Base-by-base conservation (phyloP, 2,329 filamentous ascomycete species). In the Blumeriella jaapii region DNA sequence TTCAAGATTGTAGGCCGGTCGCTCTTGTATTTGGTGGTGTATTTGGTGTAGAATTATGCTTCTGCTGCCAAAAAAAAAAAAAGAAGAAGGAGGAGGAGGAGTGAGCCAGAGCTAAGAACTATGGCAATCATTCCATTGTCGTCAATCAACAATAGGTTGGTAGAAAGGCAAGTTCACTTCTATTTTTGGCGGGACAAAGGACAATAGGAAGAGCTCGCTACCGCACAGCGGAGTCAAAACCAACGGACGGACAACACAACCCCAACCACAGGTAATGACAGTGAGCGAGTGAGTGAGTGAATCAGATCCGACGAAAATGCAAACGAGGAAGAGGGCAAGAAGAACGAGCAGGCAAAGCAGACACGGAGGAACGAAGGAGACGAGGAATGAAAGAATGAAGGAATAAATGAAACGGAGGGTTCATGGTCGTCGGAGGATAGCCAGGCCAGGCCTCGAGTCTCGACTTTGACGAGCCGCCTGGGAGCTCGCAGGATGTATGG, bases 381-480 rank as follows among this genome's bases (percentile, higher is more conserved):
- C n/a, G n/a, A n/a, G n/a, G n/a, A n/a, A n/a, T n/a, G 23, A 20
- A 41, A 36, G 31, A 26, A 34, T 13, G 26, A 39, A 26, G 38
- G 19, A 29, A 34, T 32, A 23, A 41, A 47, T 48, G 48, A 52
- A 53, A 50, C 46, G 17, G 33, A 41, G 35, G 42, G 48, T 41
- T 48, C 44, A 45, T 40, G 38, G 40, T 32, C 32, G 34, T 35
- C 30, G 23, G 41, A 26, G 40, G 26, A 39, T 27, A 44, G 29
- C 42, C 45, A 42, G 14, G 30, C 36, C 13, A 39, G 34, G 41
- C 34, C 38, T 34, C 35, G 35, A 46, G 36, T 29, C 44, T 15
- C 10, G 28, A 28, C 8, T 6, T 24, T 22, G 18, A 28, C 29
- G 17, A 37, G 31, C n/a, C 18, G 40, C 36, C 35, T 18, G 10